These are phyloP conservation scores for Camellia japonica DNA, from an alignment of 148 eudicot genomes.

Conservation along the genomic window DNA sequence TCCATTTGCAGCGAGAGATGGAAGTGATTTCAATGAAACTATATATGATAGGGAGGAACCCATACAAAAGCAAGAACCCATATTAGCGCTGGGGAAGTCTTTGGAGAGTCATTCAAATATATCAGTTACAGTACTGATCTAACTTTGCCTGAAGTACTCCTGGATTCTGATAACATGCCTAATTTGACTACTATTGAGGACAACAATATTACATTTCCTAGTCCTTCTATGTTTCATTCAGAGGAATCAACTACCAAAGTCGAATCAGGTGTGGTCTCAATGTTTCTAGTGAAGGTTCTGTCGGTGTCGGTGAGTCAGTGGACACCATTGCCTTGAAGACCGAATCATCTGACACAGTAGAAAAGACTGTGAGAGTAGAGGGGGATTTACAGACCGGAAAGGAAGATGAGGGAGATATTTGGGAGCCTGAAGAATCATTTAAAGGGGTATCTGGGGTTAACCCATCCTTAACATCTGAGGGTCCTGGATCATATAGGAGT, in stretches of 20 bases:
- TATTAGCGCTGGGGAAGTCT: constrained; percentile 27
- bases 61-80: constrained; percentile 35
- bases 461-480: constrained; percentile 48
- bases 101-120: constrained; percentile 23
- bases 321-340: constrained; percentile 21
- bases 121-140: constrained; percentile 34
- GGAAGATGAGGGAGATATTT: constrained; percentile 44
- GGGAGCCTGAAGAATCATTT: constrained; percentile 57
- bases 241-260: constrained; percentile 29
- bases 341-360: constrained; percentile 39
- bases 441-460: constrained; percentile 32
- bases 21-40: constrained; percentile 26
- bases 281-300: constrained; percentile 29
- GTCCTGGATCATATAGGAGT: constrained; percentile 73
- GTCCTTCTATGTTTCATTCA: constrained; percentile 18
- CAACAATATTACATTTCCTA: constrained; percentile 26
- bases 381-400: constrained; percentile 39
- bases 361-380: constrained; percentile 46
- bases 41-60: constrained; percentile 31
- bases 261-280: constrained; percentile 25
- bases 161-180: constrained; percentile 47
- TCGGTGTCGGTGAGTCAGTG: constrained; percentile 24
- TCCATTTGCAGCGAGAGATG: constrained; percentile 35
- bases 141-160: constrained; percentile 51
- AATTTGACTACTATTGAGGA: constrained; percentile 34